Conservation (phyloP, 495 filamentous ascomycete genomes). For the Cairneyella variabilis region DNA sequence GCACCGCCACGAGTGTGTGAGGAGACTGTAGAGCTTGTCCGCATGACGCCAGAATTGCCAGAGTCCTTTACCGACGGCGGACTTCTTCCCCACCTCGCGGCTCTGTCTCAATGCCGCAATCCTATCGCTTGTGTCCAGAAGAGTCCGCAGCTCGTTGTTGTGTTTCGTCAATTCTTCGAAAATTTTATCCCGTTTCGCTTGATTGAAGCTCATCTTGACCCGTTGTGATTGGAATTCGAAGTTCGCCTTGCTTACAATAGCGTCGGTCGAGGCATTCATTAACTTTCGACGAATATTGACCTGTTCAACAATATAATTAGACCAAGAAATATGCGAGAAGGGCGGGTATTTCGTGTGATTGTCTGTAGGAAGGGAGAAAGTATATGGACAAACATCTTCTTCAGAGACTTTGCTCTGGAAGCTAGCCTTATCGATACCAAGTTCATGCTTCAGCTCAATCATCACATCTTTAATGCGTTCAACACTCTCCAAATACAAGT, state of each 20-base stretch:
- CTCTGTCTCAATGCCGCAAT: slow-evolving; percentile 2
- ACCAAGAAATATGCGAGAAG: too few species aligned
- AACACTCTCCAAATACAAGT: slow-evolving; percentile 10
- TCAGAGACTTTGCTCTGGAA: slow-evolving; percentile 19
- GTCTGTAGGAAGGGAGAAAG: neutral
- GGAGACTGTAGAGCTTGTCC: neutral
- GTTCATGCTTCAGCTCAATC: slow-evolving; percentile 19
- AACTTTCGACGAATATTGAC: neutral
- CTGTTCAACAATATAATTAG: too few species aligned
- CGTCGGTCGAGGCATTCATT: neutral
- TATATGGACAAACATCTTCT: slow-evolving; percentile 12
- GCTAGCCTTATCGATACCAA: slow-evolving; percentile 21
- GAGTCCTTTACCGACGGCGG: neutral
- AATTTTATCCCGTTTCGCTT: slow-evolving; percentile 10
- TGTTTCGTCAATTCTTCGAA: slow-evolving; percentile 8
- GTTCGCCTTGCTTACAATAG: too few species aligned
- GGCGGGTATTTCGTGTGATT: too few species aligned
- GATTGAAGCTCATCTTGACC: slow-evolving; percentile 9
- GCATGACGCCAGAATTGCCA: slow-evolving; percentile 19
- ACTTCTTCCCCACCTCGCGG: neutral
- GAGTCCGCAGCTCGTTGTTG: slow-evolving; percentile 2
- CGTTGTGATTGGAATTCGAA: slow-evolving; percentile 8
- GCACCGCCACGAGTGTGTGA: slow-evolving; percentile 14
- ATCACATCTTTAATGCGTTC: slow-evolving; percentile 12
- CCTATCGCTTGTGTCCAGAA: slow-evolving; percentile 6